A percentile compares a stretch with the other conserved stretches of the same genome.
Evolutionary conservation across 108 stramenopile species (phyloP).

Genomic region (Pseudonitzschia multiseries): DNA sequence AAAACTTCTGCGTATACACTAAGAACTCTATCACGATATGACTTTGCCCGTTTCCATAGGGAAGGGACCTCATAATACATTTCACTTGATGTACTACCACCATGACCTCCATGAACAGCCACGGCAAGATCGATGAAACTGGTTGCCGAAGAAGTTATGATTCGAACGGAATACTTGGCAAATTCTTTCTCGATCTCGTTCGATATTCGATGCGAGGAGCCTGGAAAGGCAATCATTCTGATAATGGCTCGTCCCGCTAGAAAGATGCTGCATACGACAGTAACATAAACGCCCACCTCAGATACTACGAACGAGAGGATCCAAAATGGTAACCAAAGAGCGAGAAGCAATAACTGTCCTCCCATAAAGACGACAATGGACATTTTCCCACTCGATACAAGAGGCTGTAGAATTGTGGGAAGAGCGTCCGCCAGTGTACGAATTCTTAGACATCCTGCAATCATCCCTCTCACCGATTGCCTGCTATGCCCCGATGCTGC

Average conservation of each 20-base stretch:
- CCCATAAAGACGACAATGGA: conserved; percentile 35
- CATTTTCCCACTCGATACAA: conserved; percentile 51
- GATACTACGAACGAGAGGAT: conserved; percentile 53
- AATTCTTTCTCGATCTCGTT: conserved; percentile 83
- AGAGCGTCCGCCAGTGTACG: conserved; percentile 49
- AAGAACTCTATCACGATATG: conserved; percentile 70
- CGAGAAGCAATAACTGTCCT: conserved; percentile 33
- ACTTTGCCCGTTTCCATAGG: conserved; percentile 58
- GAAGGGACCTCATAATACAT: conserved; percentile 39
- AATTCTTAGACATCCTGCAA: conserved; percentile 9
- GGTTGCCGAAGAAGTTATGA: conserved; percentile 51
- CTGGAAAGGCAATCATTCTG: conserved; percentile 83
- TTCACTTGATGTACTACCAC: background rate
- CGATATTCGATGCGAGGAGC: conserved; percentile 61
- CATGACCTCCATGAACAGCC: conserved; percentile 8
- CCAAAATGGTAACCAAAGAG: conserved; percentile 58
- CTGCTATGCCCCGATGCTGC: background rate
- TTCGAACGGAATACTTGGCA: conserved; percentile 72
- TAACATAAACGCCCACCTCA: conserved; percentile 67
- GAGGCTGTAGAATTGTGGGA: conserved; percentile 28
- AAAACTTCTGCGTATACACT: conserved; percentile 71
- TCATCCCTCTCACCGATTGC: background rate
- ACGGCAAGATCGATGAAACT: conserved; percentile 51
- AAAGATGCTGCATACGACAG: conserved; percentile 29
- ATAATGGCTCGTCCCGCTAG: conserved; percentile 61